A percentile compares a stretch with the other conserved stretches of the same genome.
These are phyloP conservation scores for Tolypocladium pustulatum DNA, from an alignment of 2,329 filamentous ascomycete genomes.

Conservation along the genomic window DNA sequence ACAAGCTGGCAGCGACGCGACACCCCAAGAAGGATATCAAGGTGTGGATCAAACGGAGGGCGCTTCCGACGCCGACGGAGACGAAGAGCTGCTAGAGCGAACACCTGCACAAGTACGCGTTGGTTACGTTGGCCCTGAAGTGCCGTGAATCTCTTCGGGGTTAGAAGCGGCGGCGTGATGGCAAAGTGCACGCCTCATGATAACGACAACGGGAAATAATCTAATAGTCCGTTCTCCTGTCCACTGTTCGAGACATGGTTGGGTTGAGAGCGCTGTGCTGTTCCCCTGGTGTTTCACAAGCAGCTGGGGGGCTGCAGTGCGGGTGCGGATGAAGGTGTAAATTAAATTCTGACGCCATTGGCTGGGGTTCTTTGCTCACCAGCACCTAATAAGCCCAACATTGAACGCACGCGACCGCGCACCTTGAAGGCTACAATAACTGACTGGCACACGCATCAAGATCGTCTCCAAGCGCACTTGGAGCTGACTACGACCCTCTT, in stretches of 20 bases:
- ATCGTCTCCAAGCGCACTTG: background rate
- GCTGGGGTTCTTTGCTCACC: slow-evolving; percentile 2
- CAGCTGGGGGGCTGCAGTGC: background rate
- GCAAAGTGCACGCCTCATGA: background rate
- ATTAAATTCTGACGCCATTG: slow-evolving; percentile 4
- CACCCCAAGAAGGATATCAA: slow-evolving; percentile 15
- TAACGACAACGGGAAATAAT: background rate
- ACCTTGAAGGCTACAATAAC: background rate
- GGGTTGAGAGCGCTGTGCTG: background rate
- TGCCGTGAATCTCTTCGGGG: background rate
- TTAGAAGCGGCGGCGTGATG: too few species aligned
- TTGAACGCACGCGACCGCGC: background rate
- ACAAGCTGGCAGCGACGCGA: slow-evolving; percentile 15
- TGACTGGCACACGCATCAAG: background rate
- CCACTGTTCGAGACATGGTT: background rate
- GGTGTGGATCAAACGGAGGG: slow-evolving; percentile 22
- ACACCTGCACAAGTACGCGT: background rate
- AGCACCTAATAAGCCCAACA: background rate
- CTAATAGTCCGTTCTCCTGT: too few species aligned
- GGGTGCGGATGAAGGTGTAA: background rate
- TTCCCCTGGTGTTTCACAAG: background rate
- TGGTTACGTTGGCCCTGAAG: background rate
- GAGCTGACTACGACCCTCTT: background rate
- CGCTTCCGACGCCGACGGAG: slow-evolving; percentile 1
- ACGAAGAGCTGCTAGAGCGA: background rate